These are phyloP conservation scores for Ambrosiella xylebori DNA, from an alignment of 2,329 filamentous ascomycete species.

Conservation along the genomic window DNA sequence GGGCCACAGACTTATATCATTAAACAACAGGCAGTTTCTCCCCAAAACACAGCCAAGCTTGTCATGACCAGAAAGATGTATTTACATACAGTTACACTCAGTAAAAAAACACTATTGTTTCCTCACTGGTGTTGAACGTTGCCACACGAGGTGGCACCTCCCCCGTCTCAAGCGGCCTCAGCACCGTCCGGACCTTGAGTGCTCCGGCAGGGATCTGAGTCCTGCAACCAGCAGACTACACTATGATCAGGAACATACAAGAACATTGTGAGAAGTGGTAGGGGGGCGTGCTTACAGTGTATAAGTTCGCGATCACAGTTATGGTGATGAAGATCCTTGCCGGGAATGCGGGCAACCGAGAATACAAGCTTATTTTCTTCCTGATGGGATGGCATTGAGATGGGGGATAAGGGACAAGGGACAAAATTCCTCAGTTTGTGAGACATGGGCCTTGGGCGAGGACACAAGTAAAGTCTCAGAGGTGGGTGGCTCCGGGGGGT, in stretches of 20 bases:
- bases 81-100: neutral
- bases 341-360: no score
- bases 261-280: neutral
- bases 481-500: neutral
- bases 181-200: neutral
- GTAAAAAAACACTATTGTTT: no score
- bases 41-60: neutral
- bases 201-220: neutral
- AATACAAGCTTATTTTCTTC: neutral
- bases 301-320: no score
- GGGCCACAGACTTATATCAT: neutral
- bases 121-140: no score
- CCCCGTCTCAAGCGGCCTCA: neutral
- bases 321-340: no score
- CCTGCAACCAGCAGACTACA: no score
- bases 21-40: neutral
- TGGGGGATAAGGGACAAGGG: neutral
- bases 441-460: no score
- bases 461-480: no score
- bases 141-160: neutral
- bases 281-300: no score
- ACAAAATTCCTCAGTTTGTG: neutral
- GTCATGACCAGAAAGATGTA: neutral
- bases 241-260: neutral
- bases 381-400: no score